Conservation (phyloP, 164 flowering plant species). For the Liriodendron chinense region DNA sequence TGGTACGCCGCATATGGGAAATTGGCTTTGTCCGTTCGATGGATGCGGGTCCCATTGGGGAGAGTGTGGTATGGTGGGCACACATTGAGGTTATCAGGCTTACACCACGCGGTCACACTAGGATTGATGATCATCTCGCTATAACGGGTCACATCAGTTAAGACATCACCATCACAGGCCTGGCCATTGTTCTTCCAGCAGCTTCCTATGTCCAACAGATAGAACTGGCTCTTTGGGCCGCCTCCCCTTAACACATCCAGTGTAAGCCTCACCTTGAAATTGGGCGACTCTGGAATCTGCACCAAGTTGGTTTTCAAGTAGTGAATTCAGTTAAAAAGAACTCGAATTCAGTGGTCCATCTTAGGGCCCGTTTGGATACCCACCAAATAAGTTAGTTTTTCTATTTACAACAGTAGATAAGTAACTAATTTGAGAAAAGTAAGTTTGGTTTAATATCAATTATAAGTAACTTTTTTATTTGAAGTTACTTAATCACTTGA, state of each 20-base stretch:
- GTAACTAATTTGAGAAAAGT: no score
- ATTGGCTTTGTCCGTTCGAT: conserved; percentile 41
- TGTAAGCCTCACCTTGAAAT: conserved; percentile 35
- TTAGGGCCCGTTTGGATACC: no score
- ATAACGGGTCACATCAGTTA: conserved; percentile 59
- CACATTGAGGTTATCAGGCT: conserved; percentile 19
- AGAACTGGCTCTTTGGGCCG: conserved; percentile 38
- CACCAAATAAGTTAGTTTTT: no score
- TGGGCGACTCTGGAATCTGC: conserved; percentile 40
- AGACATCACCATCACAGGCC: conserved; percentile 61
- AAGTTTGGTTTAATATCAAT: no score
- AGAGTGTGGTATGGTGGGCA: conserved; percentile 68
- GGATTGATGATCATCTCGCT: conserved; percentile 78
- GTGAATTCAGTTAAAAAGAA: no score
- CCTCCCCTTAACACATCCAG: conserved; percentile 34
- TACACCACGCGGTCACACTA: conserved; percentile 40
- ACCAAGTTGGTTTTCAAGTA: not conserved
- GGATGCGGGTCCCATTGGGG: conserved; percentile 40
- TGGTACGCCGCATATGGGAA: conserved; percentile 66
- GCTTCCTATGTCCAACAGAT: conserved; percentile 45
- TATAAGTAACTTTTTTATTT: no score
- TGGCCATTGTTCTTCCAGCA: conserved; percentile 50
- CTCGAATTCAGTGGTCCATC: no score
- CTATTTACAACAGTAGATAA: no score
- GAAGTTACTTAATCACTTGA: no score